Base-by-base conservation (phyloP, 306 rosid genomes). In the barrel medic (Medicago truncatula) region DNA sequence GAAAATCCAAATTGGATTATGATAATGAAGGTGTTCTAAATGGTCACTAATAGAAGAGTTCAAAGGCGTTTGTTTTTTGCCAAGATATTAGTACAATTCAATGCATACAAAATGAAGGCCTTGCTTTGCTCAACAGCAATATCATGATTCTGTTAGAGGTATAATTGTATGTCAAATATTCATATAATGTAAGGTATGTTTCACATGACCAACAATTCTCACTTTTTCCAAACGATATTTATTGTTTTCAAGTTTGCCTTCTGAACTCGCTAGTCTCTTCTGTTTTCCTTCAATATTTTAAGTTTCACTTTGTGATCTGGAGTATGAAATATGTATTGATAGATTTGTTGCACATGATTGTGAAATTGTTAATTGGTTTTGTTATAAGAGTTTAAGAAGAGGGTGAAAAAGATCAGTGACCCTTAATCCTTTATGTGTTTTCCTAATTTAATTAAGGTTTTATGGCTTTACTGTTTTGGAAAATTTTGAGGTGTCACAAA, bases 311-410 rank as follows among this genome's bases (percentile, higher is more conserved):
- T 23, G 64, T 11, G 38, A 23, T 58, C 25, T 11, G 64, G 12
- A n/a, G 9, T 13, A 59, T 25, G 16, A 59, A 23, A 12, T 12
- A 59, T 54, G 60, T 31, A 31, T 54, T 2, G 60, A 54, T 54
- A 54, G 2, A 38, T 58, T 31, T 17, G 31, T 70, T 70, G 31
- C 85, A 89, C 83, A 84, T 89, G 12, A 90, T 87, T 73, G 73
- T 91, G 80, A 87, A 87, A 49, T 86, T 91, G 49, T 87, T 89
- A 7, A 78, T 75, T 41, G 16, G 64, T 58, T 58, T 58, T 23
- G 8, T 11, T 21, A 14, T 8, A 7, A 54, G 60, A 8, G 25
- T 2, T 39, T 31, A 31, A 31, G 36, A 31, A 31, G 36, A 31
- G 36, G 60, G 13, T 54, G 28, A 8, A 54, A 54, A 54, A 18